phyloP scores from a whole-genome alignment of 2,329 filamentous ascomycete species.

The Verticillium longisporum region DNA sequence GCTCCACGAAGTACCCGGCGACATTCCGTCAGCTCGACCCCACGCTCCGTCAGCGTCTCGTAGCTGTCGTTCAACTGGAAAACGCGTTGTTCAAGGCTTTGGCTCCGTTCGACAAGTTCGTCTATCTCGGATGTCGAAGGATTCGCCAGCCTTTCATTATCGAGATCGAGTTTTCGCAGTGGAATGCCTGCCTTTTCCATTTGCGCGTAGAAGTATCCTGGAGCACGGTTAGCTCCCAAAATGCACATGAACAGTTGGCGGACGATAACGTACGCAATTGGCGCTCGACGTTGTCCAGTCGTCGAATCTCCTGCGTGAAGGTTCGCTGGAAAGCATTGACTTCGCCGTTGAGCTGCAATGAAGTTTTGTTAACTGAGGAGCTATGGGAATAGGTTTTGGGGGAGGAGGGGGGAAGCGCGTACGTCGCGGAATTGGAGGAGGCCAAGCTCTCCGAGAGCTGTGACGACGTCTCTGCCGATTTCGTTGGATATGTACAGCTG shows the following conservation, averaged over 20 bases:
- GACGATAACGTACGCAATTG: slow-evolving; percentile 70
- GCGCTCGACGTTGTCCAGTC: slow-evolving; percentile 95
- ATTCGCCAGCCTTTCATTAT: slow-evolving; percentile 76
- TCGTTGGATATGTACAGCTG: slow-evolving; percentile 99
- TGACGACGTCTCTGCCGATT: slow-evolving; percentile 96
- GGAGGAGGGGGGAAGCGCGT: slow-evolving; percentile 29
- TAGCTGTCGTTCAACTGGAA: slow-evolving; percentile 95
- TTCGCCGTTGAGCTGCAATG: slow-evolving; percentile 75
- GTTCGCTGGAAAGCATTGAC: slow-evolving; percentile 93
- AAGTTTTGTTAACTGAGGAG: not conserved
- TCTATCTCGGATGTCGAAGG: slow-evolving; percentile 94
- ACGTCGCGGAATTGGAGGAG: slow-evolving; percentile 97
- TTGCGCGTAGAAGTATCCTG: slow-evolving; percentile 89
- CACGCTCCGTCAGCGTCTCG: slow-evolving; percentile 94
- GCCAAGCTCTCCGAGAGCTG: slow-evolving; percentile 90
- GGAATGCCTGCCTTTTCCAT: slow-evolving; percentile 89
- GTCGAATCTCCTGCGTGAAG: slow-evolving; percentile 94
- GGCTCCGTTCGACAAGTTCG: slow-evolving; percentile 85
- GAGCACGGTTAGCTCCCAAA: slow-evolving; percentile 19
- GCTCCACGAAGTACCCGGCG: slow-evolving; percentile 96
- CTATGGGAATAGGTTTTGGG: not conserved
- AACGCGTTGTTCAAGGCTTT: slow-evolving; percentile 86
- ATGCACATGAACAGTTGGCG: not conserved
- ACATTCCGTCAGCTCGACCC: slow-evolving; percentile 96
- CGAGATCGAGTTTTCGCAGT: slow-evolving; percentile 86